Conservation (phyloP, 768 basidiomycete genomes). For the Phaeotremella skinneri region DNA sequence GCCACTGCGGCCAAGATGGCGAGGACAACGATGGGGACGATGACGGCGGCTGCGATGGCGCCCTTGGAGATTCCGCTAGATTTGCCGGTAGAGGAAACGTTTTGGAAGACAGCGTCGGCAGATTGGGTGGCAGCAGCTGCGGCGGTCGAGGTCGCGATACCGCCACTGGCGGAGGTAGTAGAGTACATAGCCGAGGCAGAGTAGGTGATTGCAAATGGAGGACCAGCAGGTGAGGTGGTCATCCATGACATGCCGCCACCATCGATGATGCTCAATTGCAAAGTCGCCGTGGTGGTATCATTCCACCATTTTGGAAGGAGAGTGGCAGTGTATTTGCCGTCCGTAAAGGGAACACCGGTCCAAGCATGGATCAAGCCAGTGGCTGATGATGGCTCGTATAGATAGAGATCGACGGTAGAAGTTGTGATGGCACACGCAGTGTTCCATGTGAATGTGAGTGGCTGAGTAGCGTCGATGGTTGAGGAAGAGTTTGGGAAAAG, state of each 20-base stretch:
- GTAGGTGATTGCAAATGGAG: slow-evolving; percentile 48
- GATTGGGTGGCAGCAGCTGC: slow-evolving; percentile 40
- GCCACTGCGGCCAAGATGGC: slow-evolving; percentile 37
- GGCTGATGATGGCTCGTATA: slow-evolving; percentile 42
- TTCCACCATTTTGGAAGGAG: slow-evolving; percentile 54
- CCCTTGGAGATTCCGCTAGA: slow-evolving; percentile 42
- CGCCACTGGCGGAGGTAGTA: slow-evolving; percentile 36
- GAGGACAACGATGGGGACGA: slow-evolving; percentile 47
- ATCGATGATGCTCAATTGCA: slow-evolving; percentile 49
- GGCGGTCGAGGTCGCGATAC: slow-evolving; percentile 37
- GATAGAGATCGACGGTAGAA: slow-evolving; percentile 48
- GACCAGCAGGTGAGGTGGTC: slow-evolving; percentile 45
- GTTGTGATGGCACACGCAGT: slow-evolving; percentile 44
- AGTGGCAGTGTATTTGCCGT: slow-evolving; percentile 37
- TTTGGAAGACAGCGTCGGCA: slow-evolving; percentile 44
- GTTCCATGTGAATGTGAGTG: slow-evolving; percentile 52
- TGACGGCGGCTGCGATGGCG: slow-evolving; percentile 48
- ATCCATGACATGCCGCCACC: slow-evolving; percentile 34
- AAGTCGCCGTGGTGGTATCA: slow-evolving; percentile 41
- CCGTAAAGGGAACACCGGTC: slow-evolving; percentile 33
- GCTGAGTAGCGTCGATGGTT: slow-evolving; percentile 41
- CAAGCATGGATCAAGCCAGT: slow-evolving; percentile 48
- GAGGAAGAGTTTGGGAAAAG: slow-evolving; percentile 37
- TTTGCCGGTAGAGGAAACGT: slow-evolving; percentile 30
- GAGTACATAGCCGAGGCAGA: slow-evolving; percentile 38